Evolutionary conservation across 2,329 filamentous ascomycete species (phyloP).

Genomic region (Alternaria sp.): DNA sequence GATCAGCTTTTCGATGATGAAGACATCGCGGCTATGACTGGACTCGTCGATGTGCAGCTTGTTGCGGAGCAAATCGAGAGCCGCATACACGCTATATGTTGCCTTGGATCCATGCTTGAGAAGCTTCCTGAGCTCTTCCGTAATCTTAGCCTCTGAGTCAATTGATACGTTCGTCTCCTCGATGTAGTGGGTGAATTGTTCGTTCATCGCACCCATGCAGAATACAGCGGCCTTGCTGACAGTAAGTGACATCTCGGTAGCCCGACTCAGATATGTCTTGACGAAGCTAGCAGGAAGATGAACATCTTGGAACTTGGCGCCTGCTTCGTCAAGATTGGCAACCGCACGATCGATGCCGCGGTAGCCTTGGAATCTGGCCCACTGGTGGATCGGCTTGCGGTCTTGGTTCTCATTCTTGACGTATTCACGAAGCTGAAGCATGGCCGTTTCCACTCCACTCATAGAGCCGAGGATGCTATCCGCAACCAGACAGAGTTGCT

Average conservation of each 20-base stretch:
- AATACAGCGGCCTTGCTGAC: constrained; percentile 19
- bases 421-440: constrained; percentile 14
- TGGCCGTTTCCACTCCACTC: constrained; percentile 12
- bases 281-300: neutral
- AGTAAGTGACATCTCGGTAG: constrained; percentile 3
- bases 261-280: constrained; percentile 7
- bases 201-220: constrained; percentile 16
- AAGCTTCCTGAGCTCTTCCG: constrained; percentile 20
- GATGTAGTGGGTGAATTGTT: constrained; percentile 15
- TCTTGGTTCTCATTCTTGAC: constrained; percentile 8
- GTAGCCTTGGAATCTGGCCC: constrained; percentile 19
- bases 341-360: constrained; percentile 1
- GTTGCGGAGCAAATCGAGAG: constrained; percentile 18
- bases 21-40: neutral
- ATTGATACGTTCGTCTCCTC: constrained; percentile 14
- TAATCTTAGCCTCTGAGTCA: constrained; percentile 11
- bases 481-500: neutral
- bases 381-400: constrained; percentile 20
- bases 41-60: neutral
- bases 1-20: neutral
- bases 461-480: constrained; percentile 13
- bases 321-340: constrained; percentile 6
- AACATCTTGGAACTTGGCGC: neutral
- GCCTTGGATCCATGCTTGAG: constrained; percentile 19
- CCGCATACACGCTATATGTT: constrained; percentile 18